Percentiles rank a stretch among this genome's conserved stretches.
phyloP scores from a whole-genome alignment of 2,329 filamentous ascomycete species.

The Trichocomaceae sp. region DNA sequence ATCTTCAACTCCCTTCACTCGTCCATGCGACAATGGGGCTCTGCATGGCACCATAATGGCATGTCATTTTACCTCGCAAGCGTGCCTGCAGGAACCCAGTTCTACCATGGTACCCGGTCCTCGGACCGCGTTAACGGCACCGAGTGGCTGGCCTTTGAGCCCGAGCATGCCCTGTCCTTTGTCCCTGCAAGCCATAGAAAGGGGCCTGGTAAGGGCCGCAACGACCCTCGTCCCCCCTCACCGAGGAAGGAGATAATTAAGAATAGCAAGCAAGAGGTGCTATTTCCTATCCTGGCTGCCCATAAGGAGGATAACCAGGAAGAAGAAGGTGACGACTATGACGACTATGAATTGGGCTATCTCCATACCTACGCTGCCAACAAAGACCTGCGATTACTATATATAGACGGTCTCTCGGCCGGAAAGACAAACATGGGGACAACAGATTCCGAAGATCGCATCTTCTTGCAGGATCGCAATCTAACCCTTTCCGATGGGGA shows the following conservation, averaged over 20 bases:
- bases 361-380: slow-evolving; percentile 60
- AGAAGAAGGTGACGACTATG: background rate
- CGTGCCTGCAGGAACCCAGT: slow-evolving; percentile 56
- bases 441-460: slow-evolving; percentile 58
- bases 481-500: background rate
- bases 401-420: slow-evolving; percentile 64
- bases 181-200: slow-evolving; percentile 31
- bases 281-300: background rate
- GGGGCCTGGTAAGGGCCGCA: background rate
- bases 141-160: slow-evolving; percentile 72
- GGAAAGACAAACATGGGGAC: slow-evolving; percentile 61
- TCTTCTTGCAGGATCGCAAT: slow-evolving; percentile 42
- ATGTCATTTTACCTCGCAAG: slow-evolving; percentile 63
- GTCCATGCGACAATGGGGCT: slow-evolving; percentile 68
- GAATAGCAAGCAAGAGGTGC: background rate
- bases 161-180: slow-evolving; percentile 65
- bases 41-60: slow-evolving; percentile 66
- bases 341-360: slow-evolving; percentile 43
- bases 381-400: slow-evolving; percentile 54
- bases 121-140: slow-evolving; percentile 45
- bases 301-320: background rate
- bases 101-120: slow-evolving; percentile 59
- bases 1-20: slow-evolving; percentile 69
- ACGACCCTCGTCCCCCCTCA: background rate
- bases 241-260: background rate